Evolutionary conservation across 371 early-diverging fungal genomes (phyloP).

Genomic region (Coemansia sp.): DNA sequence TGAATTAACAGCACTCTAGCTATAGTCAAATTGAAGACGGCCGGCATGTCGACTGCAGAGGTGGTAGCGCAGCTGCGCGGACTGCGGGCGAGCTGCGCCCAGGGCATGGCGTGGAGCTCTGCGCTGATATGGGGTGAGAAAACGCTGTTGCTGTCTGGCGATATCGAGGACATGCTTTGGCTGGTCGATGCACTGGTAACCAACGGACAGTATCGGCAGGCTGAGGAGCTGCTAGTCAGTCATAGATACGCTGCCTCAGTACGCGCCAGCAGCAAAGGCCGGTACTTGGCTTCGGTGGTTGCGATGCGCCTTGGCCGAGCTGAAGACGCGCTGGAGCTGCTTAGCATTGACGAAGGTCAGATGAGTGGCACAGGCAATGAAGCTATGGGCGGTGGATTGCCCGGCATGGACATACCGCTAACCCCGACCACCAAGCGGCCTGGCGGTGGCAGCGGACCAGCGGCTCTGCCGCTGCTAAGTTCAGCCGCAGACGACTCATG

Average conservation of each 20-base stretch:
- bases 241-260: constrained; percentile 13
- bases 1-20: no score
- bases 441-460: neutral
- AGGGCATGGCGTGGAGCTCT: constrained; percentile 43
- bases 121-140: constrained; percentile 49
- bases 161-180: constrained; percentile 39
- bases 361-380: neutral
- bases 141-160: constrained; percentile 25
- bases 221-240: constrained; percentile 41
- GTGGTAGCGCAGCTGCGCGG: constrained; percentile 36
- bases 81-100: constrained; percentile 37
- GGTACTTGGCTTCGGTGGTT: constrained; percentile 42
- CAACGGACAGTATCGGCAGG: constrained; percentile 49
- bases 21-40: neutral
- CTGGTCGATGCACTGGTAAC: constrained; percentile 46
- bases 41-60: neutral
- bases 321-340: constrained; percentile 43
- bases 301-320: constrained; percentile 47
- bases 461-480: neutral
- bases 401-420: neutral
- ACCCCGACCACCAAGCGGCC: constrained; percentile 11
- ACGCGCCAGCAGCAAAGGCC: constrained; percentile 19
- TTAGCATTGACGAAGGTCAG: constrained; percentile 9
- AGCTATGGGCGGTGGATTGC: neutral
- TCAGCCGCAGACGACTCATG: no score